These are phyloP conservation scores for Neurospora sp. DNA, from an alignment of 495 filamentous ascomycete species.

Conservation along the genomic window DNA sequence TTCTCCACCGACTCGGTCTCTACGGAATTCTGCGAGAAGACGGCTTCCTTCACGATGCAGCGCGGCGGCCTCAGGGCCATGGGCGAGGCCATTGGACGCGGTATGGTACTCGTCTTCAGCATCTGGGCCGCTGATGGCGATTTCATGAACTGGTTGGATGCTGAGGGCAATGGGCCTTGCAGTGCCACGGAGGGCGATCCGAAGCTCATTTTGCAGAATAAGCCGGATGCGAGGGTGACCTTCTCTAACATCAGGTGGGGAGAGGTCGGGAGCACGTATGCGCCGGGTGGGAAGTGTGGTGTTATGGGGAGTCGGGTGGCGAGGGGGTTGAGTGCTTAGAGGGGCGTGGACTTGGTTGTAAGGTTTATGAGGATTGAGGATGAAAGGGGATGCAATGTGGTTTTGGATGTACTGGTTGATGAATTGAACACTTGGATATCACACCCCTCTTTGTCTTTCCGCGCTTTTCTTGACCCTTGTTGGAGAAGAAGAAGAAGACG, in stretches of 20 bases:
- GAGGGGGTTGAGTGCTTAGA: neutral
- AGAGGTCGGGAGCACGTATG: constrained; percentile 49
- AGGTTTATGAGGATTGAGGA: no score
- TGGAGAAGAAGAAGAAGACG: no score
- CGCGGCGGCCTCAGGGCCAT: constrained; percentile 48
- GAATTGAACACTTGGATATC: no score
- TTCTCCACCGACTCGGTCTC: neutral
- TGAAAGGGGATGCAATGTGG: no score
- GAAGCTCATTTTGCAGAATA: constrained; percentile 32
- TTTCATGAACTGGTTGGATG: constrained; percentile 58
- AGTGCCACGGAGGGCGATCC: constrained; percentile 43
- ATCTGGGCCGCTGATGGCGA: constrained; percentile 54
- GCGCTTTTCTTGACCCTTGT: no score
- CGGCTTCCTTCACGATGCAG: constrained; percentile 4
- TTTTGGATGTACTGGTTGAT: no score
- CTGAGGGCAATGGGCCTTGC: constrained; percentile 48
- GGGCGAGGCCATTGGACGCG: constrained; percentile 44
- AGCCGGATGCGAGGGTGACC: constrained; percentile 43
- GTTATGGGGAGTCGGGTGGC: neutral
- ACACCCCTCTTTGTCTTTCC: no score
- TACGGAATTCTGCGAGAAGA: constrained; percentile 6
- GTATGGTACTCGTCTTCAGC: constrained; percentile 54
- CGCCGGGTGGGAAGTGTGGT: neutral
- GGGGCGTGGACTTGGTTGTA: neutral
- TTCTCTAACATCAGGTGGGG: constrained; percentile 58